Evolutionary conservation across 2,329 filamentous ascomycete species (phyloP).

Genomic region (Xylariaceae sp.): DNA sequence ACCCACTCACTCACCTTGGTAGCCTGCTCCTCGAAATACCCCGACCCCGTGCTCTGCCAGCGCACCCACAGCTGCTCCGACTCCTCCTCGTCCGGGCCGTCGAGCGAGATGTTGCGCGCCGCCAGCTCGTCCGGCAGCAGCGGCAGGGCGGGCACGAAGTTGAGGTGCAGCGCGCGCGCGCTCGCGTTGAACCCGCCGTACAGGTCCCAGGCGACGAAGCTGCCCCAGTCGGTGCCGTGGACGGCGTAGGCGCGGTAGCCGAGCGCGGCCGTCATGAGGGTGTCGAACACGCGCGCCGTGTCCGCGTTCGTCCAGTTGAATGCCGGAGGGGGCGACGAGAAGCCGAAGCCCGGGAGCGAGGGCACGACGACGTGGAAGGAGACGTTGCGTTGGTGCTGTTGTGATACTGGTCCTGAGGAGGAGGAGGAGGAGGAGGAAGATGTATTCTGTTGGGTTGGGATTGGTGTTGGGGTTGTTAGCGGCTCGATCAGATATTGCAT

Average conservation of each 20-base stretch:
- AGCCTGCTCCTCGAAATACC: conserved; percentile 8
- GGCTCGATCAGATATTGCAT: conserved; percentile 47
- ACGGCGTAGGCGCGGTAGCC: conserved; percentile 13
- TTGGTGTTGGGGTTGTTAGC: conserved; percentile 12
- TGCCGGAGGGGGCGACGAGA: conserved; percentile 48
- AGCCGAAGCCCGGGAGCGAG: conserved; percentile 52
- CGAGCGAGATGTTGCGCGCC: conserved; percentile 4
- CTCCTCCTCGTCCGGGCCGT: neutral
- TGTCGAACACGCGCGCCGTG: conserved; percentile 16
- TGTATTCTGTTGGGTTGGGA: conserved; percentile 32
- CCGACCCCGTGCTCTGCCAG: conserved; percentile 5
- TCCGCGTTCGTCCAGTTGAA: conserved; percentile 30
- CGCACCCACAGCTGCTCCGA: conserved; percentile 2
- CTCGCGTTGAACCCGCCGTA: conserved; percentile 12
- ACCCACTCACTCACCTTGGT: conserved; percentile 9
- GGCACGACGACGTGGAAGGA: conserved; percentile 56
- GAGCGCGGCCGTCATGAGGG: conserved; percentile 15
- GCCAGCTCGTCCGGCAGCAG: conserved; percentile 2
- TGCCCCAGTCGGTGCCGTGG: conserved; percentile 14
- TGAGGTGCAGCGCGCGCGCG: conserved; percentile 9
- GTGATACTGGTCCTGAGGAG: no score
- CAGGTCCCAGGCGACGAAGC: conserved; percentile 6
- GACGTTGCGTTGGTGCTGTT: neutral
- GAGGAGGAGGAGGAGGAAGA: conserved; percentile 41
- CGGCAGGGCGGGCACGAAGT: conserved; percentile 11